These are phyloP conservation scores for Helianthus tuberosus DNA, from an alignment of 129 eudicot genomes.

Conservation along the genomic window DNA sequence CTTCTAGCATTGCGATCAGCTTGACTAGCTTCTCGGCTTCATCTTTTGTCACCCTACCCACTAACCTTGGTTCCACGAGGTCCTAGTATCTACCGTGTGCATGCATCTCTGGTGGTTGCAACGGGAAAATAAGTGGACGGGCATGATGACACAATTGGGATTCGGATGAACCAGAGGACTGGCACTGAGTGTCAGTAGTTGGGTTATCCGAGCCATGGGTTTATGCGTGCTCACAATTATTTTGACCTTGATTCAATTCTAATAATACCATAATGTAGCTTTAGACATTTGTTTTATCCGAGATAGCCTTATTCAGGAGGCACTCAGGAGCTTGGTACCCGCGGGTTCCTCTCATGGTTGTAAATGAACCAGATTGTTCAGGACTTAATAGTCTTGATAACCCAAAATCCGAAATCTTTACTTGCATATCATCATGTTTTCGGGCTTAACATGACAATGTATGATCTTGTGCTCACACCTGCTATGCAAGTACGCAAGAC, in stretches of 20 bases:
- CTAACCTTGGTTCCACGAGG: slow-evolving; percentile 69
- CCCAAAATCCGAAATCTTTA: slow-evolving; percentile 91
- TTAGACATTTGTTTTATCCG: slow-evolving; percentile 85
- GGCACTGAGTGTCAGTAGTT: slow-evolving; percentile 30
- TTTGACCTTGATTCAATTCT: slow-evolving; percentile 75
- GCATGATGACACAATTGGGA: slow-evolving; percentile 1
- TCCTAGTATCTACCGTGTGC: slow-evolving; percentile 68
- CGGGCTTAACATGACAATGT: slow-evolving; percentile 92
- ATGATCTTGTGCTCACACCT: slow-evolving; percentile 82
- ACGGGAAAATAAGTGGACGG: slow-evolving; percentile 53
- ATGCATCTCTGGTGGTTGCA: slow-evolving; percentile 83
- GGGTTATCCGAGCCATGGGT: slow-evolving; percentile 42
- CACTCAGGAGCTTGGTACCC: slow-evolving; percentile 93
- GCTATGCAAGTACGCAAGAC: slow-evolving; percentile 77
- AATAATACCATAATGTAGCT: slow-evolving; percentile 86
- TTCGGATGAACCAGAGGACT: slow-evolving; percentile 37
- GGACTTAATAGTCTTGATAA: slow-evolving; percentile 68
- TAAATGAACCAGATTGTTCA: slow-evolving; percentile 72
- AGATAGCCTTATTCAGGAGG: slow-evolving; percentile 80
- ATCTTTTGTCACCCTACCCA: slow-evolving; percentile 51
- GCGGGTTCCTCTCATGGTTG: slow-evolving; percentile 92
- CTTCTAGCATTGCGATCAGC: slow-evolving; percentile 76
- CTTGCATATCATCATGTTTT: slow-evolving; percentile 70
- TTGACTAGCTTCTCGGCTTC: slow-evolving; percentile 58
- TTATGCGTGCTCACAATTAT: slow-evolving; percentile 50